Conservation (phyloP, 2,329 filamentous ascomycete species). For the Thielaviopsis euricoi region DNA sequence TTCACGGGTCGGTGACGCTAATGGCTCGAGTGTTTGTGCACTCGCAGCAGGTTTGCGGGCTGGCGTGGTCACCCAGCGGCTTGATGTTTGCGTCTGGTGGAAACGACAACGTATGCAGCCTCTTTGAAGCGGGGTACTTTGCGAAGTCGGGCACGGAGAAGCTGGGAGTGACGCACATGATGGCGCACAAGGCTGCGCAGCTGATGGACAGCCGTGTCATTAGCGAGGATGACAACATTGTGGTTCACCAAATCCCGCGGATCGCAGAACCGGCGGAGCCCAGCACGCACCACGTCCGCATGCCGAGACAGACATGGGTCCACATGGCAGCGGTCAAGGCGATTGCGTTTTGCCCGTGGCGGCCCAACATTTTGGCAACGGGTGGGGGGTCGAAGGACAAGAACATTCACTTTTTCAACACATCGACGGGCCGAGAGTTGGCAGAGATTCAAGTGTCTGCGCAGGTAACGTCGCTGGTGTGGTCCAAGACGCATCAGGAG, state of each 20-base stretch:
- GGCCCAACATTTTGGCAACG: constrained; percentile 69
- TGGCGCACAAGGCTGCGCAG: not conserved
- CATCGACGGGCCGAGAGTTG: constrained; percentile 62
- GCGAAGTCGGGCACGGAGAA: constrained; percentile 17
- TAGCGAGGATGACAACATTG: constrained; percentile 1
- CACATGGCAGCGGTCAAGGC: constrained; percentile 89
- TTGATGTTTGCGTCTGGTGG: constrained; percentile 69
- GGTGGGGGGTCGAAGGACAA: constrained; percentile 89
- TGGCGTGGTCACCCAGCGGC: constrained; percentile 73
- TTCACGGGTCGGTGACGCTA: constrained; percentile 63
- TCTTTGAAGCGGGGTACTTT: constrained; percentile 56
- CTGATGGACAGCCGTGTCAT: constrained; percentile 2
- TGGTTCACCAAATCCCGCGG: not conserved
- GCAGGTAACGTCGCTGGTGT: constrained; percentile 84
- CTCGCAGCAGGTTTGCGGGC: constrained; percentile 76
- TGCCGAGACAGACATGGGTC: constrained; percentile 44
- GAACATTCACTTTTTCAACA: constrained; percentile 91
- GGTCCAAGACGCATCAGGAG: constrained; percentile 71
- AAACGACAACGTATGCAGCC: constrained; percentile 78
- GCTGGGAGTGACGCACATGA: not conserved
- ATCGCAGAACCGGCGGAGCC: not conserved
- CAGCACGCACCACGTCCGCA: not conserved
- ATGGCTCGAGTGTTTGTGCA: constrained; percentile 65
- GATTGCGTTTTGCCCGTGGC: constrained; percentile 93
- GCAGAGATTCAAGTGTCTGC: constrained; percentile 85